Conservation (phyloP, 345 rosid species). For the Eucalyptus lansdowneana region DNA sequence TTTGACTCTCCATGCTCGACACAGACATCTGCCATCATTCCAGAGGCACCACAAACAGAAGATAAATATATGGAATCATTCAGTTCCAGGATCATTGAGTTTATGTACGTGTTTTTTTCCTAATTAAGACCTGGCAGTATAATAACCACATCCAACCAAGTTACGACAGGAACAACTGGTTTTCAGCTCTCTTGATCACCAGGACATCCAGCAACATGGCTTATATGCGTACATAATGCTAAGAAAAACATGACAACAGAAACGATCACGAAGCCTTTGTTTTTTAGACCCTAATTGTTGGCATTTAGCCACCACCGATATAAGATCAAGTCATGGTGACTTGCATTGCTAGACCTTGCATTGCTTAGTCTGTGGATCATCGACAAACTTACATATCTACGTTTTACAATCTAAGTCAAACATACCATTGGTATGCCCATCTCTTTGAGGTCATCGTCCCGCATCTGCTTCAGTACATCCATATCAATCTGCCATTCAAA, state of each 20-base stretch:
- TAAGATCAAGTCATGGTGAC: background rate
- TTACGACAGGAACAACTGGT: background rate
- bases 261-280: background rate
- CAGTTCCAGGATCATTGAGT: background rate
- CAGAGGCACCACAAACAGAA: background rate
- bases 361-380: background rate
- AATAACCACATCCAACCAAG: background rate
- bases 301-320: background rate
- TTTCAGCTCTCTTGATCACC: background rate
- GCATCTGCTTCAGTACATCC: constrained; percentile 40
- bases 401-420: background rate
- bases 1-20: background rate
- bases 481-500: constrained; percentile 37
- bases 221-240: background rate
- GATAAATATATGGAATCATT: background rate
- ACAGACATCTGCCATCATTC: background rate
- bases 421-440: constrained; percentile 53
- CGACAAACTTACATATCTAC: background rate
- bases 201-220: background rate
- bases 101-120: background rate
- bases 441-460: constrained; percentile 38
- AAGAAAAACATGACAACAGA: background rate
- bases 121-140: background rate
- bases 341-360: background rate
- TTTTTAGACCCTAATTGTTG: background rate